Evolutionary conservation across 805 yeast genomes (phyloP).

Genomic region (Saccharomycopsis malanga): DNA sequence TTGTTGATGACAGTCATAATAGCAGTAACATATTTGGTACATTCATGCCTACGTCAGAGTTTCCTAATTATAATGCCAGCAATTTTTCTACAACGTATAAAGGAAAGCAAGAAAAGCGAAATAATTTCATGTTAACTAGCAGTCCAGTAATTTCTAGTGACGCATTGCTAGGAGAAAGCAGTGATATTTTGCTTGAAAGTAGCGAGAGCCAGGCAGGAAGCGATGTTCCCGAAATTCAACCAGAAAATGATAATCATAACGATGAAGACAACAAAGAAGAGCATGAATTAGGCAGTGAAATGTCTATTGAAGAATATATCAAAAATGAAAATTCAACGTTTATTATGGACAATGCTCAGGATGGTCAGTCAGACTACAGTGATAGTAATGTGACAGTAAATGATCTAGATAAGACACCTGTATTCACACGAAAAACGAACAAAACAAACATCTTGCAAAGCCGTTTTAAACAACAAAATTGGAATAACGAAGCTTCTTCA

Average conservation of each 20-base stretch:
- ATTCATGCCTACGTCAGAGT: neutral
- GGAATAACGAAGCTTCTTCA: neutral
- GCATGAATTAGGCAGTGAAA: conserved; percentile 5
- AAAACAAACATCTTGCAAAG: neutral
- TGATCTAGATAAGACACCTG: conserved; percentile 20
- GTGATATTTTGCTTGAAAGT: conserved; percentile 3
- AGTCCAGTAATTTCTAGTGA: conserved; percentile 3
- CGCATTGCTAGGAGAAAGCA: neutral
- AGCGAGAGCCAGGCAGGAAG: conserved; percentile 6
- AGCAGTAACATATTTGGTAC: neutral
- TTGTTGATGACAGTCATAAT: too few relatives aligned
- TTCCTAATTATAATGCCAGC: conserved; percentile 20
- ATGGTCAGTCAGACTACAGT: neutral
- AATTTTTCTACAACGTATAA: conserved; percentile 10
- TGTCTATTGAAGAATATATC: conserved; percentile 10
- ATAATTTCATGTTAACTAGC: conserved; percentile 6
- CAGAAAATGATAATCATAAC: neutral
- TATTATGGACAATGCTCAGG: neutral
- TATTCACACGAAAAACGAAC: conserved; percentile 6
- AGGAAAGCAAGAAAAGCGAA: neutral
- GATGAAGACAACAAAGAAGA: conserved; percentile 7
- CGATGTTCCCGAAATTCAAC: conserved; percentile 3
- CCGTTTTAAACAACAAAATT: too few relatives aligned
- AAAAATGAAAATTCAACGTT: conserved; percentile 6
- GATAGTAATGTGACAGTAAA: neutral